Base-by-base conservation (phyloP, 2,329 filamentous ascomycete genomes). In the Cladosporium sp. region DNA sequence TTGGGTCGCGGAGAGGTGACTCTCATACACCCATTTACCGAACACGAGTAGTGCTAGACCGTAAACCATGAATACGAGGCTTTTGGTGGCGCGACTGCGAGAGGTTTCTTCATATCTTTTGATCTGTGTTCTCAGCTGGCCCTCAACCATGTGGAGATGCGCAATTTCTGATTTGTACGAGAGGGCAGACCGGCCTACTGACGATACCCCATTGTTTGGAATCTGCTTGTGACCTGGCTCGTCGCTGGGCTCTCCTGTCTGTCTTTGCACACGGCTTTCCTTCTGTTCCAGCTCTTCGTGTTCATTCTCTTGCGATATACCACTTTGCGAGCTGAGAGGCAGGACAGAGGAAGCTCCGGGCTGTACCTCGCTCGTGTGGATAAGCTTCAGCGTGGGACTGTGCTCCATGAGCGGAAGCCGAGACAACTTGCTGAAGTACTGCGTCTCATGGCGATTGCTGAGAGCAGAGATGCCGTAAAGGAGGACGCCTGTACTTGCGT, bases 341-440 rank as follows among this genome's bases (percentile, higher is more conserved):
- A 6, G n/a, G 7, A 9, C 22, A 14, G 43, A 47, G 3, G 43
- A 17, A 30, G 14, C 22, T 47, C 43, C 43, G 22, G 12, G 43
- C 6, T n/a, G 60, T 50, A 71, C 61, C 56, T 70, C 69, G 61
- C 67, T 66, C 8, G 63, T 64, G 43, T 70, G 59, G 60, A 71
- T 70, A 38, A 71, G 61, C 37, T 70, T 66, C 15, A 71, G 63
- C 2, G 63, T 55, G 1, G 69, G 69, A n/a, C 64, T 67, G 56
- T 71, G 69, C 55, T 70, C 68, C 51, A 65, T 61, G 25, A 68
- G 65, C 5, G 63, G 38, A 14, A 71, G 67, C 7, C 59, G 58
- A 36, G 69, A 66, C 42, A 69, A 45, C 51, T 69, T 70, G 63
- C 65, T 67, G 62, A 71, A 67, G 61, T 71, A 67, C 47, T 69